These are phyloP conservation scores for Trifolium dubium DNA, from an alignment of 306 rosid species.

Conservation along the genomic window DNA sequence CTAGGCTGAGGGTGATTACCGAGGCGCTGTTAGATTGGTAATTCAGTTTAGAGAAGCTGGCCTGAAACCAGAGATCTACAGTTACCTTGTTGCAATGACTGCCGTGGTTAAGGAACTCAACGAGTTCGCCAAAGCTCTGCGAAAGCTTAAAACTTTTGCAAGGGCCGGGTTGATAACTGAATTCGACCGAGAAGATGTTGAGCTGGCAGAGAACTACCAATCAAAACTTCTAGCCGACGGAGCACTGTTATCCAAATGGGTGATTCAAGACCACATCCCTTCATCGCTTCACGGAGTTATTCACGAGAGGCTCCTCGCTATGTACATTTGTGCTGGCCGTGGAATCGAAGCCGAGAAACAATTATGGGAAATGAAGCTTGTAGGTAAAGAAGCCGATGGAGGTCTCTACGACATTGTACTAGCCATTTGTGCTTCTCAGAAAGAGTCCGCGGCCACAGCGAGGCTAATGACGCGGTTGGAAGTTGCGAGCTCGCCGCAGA, in stretches of 20 bases:
- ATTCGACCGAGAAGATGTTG: constrained; percentile 61
- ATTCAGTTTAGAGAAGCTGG: constrained; percentile 81
- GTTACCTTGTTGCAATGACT: constrained; percentile 93
- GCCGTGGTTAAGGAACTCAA: constrained; percentile 93
- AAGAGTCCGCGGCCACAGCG: constrained; percentile 63
- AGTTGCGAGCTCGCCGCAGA: constrained; percentile 59
- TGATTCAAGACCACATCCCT: constrained; percentile 63
- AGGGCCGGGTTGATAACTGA: constrained; percentile 63
- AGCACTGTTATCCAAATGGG: constrained; percentile 77
- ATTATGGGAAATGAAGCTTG: constrained; percentile 93
- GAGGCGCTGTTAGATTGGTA: constrained; percentile 75
- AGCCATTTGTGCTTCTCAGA: constrained; percentile 92
- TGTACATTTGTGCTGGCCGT: constrained; percentile 89
- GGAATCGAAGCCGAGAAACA: constrained; percentile 96
- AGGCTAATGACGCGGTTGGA: constrained; percentile 79
- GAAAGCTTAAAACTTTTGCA: constrained; percentile 69
- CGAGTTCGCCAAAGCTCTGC: constrained; percentile 79
- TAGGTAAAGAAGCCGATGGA: constrained; percentile 85
- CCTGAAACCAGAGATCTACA: constrained; percentile 86
- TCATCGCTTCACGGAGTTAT: constrained; percentile 66
- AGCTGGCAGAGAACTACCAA: constrained; percentile 72
- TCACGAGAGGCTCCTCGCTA: constrained; percentile 95
- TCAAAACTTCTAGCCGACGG: constrained; percentile 80
- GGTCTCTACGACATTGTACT: constrained; percentile 88
- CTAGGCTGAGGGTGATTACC: constrained; percentile 80